Conservation (phyloP, 805 yeast genomes). For the Candida easanensis region DNA sequence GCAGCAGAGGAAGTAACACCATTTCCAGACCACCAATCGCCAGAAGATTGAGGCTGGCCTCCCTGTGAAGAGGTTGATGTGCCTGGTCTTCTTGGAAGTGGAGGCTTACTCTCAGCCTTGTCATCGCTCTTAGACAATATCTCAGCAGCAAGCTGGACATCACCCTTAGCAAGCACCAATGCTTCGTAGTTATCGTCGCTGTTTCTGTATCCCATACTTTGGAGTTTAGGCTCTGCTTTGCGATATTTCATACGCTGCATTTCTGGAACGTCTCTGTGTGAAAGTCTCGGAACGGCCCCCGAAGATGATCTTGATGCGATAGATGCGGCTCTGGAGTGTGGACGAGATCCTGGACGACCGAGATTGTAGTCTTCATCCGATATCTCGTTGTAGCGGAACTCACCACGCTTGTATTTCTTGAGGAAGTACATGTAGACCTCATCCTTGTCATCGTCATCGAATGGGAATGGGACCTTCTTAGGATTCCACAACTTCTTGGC, state of each 20-base stretch:
- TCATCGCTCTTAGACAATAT: constrained; percentile 40
- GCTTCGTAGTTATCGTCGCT: constrained; percentile 63
- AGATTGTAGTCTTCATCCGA: constrained; percentile 29
- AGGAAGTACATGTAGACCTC: constrained; percentile 56
- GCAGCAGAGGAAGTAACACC: constrained; percentile 22
- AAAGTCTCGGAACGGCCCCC: constrained; percentile 36
- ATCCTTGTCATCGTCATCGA: constrained; percentile 68
- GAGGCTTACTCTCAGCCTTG: constrained; percentile 46
- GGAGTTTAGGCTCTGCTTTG: constrained; percentile 45
- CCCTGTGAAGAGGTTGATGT: constrained; percentile 3
- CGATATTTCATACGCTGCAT: constrained; percentile 52
- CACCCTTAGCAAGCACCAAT: constrained; percentile 55
- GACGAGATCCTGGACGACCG: constrained; percentile 3
- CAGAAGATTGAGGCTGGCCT: constrained; percentile 5
- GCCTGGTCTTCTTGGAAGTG: constrained; percentile 37
- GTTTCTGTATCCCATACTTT: constrained; percentile 55
- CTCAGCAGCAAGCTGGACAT: constrained; percentile 55
- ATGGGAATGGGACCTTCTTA: constrained; percentile 64
- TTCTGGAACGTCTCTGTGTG: constrained; percentile 51
- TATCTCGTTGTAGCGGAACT: constrained; percentile 37
- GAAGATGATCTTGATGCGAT: constrained; percentile 17
- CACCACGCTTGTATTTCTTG: constrained; percentile 67
- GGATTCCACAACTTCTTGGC: constrained; percentile 68
- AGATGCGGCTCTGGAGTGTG: constrained; percentile 10
- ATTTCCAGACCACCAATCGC: constrained; percentile 23